phyloP scores from a whole-genome alignment of 2,329 filamentous ascomycete species.

The Aspergillus fischeri region DNA sequence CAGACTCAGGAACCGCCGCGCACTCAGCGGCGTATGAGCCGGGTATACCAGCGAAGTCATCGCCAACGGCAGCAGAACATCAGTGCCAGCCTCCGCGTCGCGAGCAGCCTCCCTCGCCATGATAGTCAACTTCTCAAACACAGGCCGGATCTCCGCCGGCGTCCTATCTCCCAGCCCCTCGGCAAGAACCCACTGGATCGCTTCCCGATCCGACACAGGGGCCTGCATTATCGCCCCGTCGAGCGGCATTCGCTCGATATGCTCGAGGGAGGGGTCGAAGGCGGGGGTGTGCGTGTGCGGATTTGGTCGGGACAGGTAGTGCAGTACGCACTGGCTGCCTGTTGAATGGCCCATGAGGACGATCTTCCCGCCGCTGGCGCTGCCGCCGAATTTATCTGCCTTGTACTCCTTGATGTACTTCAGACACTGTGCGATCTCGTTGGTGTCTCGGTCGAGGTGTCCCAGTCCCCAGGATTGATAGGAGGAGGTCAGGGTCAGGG shows the following conservation, averaged over 20 bases:
- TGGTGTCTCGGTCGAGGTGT: slow-evolving; percentile 50
- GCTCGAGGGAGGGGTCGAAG: slow-evolving; percentile 26
- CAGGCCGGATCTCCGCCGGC: slow-evolving; percentile 17
- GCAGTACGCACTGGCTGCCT: slow-evolving; percentile 64
- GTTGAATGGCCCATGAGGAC: slow-evolving; percentile 67
- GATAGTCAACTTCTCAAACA: slow-evolving; percentile 30
- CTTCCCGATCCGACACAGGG: slow-evolving; percentile 73
- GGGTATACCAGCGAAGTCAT: slow-evolving; percentile 31
- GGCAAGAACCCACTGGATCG: slow-evolving; percentile 40
- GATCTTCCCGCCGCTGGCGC: slow-evolving; percentile 45
- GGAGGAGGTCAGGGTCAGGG: slow-evolving; percentile 49
- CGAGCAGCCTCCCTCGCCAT: slow-evolving; percentile 27
- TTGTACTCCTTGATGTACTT: slow-evolving; percentile 46
- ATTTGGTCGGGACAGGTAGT: slow-evolving; percentile 52
- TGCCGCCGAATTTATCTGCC: slow-evolving; percentile 13
- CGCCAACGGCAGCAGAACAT: slow-evolving; percentile 31
- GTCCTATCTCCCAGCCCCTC: slow-evolving; percentile 23
- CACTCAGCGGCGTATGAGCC: slow-evolving; percentile 46
- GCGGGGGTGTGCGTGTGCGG: slow-evolving; percentile 29
- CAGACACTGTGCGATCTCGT: slow-evolving; percentile 51
- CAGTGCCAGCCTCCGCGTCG: slow-evolving; percentile 21
- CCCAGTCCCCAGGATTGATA: slow-evolving; percentile 53
- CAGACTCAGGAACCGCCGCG: slow-evolving; percentile 56
- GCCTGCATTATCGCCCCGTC: slow-evolving; percentile 78
- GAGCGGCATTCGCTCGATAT: slow-evolving; percentile 49